Evolutionary conservation across 2,329 filamentous ascomycete genomes (phyloP).

Genomic region (Stagonosporopsis cucurbitacearum): DNA sequence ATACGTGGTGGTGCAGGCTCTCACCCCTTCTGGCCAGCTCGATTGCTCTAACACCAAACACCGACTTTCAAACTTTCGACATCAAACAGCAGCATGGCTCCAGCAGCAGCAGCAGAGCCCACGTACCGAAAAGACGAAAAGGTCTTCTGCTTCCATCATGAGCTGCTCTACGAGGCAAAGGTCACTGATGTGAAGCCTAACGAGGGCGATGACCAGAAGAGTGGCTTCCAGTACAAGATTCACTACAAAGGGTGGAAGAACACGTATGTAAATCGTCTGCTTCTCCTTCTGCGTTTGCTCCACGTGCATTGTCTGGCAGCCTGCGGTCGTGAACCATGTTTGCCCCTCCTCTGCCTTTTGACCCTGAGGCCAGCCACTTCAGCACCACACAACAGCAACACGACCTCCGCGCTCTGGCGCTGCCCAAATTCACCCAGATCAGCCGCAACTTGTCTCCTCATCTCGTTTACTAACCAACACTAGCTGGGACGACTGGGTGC

Average conservation of each 20-base stretch:
- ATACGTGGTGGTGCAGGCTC: constrained; percentile 27
- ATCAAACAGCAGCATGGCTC: constrained; percentile 53
- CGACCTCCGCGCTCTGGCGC: neutral
- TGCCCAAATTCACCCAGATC: too few relatives aligned
- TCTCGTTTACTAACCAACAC: constrained; percentile 22
- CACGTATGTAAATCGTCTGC: constrained; percentile 65
- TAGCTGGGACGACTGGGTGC: constrained; percentile 98
- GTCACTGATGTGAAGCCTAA: constrained; percentile 77
- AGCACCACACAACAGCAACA: constrained; percentile 7
- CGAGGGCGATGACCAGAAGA: constrained; percentile 70
- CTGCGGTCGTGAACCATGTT: constrained; percentile 18
- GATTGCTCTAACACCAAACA: constrained; percentile 18
- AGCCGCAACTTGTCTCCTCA: neutral
- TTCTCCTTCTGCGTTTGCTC: constrained; percentile 2
- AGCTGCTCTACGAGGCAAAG: constrained; percentile 97
- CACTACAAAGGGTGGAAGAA: constrained; percentile 99
- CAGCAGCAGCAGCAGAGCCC: constrained; percentile 59
- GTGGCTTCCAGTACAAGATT: constrained; percentile 84
- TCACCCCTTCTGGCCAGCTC: constrained; percentile 22
- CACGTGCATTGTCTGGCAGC: neutral
- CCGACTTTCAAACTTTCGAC: constrained; percentile 19
- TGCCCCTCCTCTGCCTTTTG: constrained; percentile 16
- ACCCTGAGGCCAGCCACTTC: constrained; percentile 20
- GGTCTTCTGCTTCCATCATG: constrained; percentile 95
- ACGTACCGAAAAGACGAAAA: constrained; percentile 79